These are phyloP conservation scores for Magnusiomyces sp. DNA, from an alignment of 1,139 yeast species.

Conservation along the genomic window DNA sequence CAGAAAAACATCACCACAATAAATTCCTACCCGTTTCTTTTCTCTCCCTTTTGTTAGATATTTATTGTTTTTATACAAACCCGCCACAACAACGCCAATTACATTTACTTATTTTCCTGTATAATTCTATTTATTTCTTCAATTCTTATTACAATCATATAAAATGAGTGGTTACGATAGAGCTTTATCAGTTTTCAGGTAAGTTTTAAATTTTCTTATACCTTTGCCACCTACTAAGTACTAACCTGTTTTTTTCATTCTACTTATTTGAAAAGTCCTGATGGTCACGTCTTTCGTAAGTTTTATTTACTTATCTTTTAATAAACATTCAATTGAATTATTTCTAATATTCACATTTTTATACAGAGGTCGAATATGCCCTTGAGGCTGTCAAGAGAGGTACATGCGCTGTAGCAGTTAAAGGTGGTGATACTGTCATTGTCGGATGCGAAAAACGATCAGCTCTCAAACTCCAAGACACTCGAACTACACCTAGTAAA, in stretches of 20 bases:
- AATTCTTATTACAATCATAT: neutral
- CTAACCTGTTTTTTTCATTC: neutral
- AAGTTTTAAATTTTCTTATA: conserved; percentile 32
- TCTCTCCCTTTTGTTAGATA: neutral
- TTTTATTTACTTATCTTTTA: neutral
- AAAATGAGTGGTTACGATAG: conserved; percentile 98
- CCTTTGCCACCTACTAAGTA: neutral
- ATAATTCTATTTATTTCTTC: no score
- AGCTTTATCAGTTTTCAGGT: conserved; percentile 95
- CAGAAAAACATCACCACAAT: neutral
- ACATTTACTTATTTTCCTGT: neutral
- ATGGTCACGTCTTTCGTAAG: conserved; percentile 94
- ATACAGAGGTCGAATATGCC: conserved; percentile 85
- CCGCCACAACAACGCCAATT: conserved; percentile 2
- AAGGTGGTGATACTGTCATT: conserved; percentile 81
- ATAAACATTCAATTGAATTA: neutral
- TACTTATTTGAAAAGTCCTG: conserved; percentile 54
- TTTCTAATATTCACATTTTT: conserved; percentile 4
- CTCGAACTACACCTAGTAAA: conserved; percentile 91
- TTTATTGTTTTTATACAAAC: neutral
- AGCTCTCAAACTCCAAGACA: conserved; percentile 89
- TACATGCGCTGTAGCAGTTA: conserved; percentile 95
- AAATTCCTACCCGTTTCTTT: conserved; percentile 6
- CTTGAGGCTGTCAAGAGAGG: conserved; percentile 97
- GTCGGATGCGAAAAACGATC: conserved; percentile 96